Evolutionary conservation across 352 stramenopile genomes (phyloP).

Genomic region (Phytopythium chamaehyphon): DNA sequence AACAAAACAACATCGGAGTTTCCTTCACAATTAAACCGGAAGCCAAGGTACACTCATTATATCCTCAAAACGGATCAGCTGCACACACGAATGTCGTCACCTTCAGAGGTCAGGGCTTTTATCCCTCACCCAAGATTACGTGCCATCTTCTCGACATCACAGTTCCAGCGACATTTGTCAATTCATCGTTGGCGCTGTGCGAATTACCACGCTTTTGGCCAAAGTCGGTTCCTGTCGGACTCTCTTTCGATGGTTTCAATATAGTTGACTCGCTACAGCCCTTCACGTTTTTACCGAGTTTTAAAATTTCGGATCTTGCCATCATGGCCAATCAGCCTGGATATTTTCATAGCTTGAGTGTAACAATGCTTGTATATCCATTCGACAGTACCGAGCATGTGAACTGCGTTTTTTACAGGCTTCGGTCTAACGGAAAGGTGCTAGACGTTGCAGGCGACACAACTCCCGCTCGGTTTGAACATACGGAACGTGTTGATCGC

Average conservation of each 20-base stretch:
- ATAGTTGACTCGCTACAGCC: constrained; percentile 13
- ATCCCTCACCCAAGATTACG: constrained; percentile 13
- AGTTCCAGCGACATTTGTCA: constrained; percentile 20
- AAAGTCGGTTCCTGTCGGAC: constrained; percentile 18
- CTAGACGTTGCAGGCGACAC: too few species aligned
- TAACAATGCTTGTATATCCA: neutral
- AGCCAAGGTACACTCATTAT: constrained; percentile 19
- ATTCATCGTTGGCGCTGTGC: constrained; percentile 33
- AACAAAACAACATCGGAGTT: constrained; percentile 5
- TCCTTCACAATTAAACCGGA: constrained; percentile 26
- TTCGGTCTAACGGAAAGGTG: too few species aligned
- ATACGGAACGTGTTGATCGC: too few species aligned
- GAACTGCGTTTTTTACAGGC: too few species aligned
- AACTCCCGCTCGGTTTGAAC: too few species aligned
- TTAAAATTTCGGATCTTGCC: neutral
- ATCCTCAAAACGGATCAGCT: constrained; percentile 15
- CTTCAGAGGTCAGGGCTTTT: constrained; percentile 34
- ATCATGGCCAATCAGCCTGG: neutral
- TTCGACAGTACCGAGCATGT: neutral
- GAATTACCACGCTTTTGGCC: constrained; percentile 21
- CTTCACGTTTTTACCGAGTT: constrained; percentile 16
- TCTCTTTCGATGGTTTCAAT: constrained; percentile 22
- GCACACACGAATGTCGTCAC: constrained; percentile 16
- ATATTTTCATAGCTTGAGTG: neutral
- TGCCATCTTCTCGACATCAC: constrained; percentile 21